A percentile compares a stretch with the other conserved stretches of the same genome.
phyloP scores from a whole-genome alignment of 78 protist species.

The Tieghemostelium lacteum region DNA sequence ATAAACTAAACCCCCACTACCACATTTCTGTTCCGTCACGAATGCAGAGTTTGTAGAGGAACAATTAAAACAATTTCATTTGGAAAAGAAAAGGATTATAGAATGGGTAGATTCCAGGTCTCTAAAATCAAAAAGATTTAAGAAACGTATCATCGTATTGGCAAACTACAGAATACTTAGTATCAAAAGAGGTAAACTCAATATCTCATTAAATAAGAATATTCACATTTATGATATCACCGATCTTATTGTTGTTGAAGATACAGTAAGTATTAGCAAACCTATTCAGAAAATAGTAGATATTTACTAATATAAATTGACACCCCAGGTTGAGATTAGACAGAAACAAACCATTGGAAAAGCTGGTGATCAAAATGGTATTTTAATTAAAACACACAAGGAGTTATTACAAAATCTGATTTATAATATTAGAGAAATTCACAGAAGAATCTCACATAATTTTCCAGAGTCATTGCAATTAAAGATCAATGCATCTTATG shows the following conservation, averaged over 20 bases:
- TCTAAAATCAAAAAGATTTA: slow-evolving; percentile 33
- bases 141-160: slow-evolving; percentile 29
- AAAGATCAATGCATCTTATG: slow-evolving; percentile 4
- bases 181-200: slow-evolving; percentile 30
- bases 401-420: slow-evolving; percentile 33
- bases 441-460: slow-evolving; percentile 14
- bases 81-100: background rate
- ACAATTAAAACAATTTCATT: background rate
- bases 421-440: background rate
- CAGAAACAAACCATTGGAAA: background rate
- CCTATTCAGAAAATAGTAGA: background rate
- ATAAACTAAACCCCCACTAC: no score
- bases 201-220: slow-evolving; percentile 23
- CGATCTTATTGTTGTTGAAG: slow-evolving; percentile 28
- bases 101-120: slow-evolving; percentile 63
- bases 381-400: slow-evolving; percentile 15
- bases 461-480: slow-evolving; percentile 7
- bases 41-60: slow-evolving; percentile 21
- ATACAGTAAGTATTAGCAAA: background rate
- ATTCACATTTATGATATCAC: slow-evolving; percentile 36
- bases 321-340: slow-evolving; percentile 19
- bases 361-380: slow-evolving; percentile 32
- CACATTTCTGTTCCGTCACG: no score
- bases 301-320: background rate
- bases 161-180: slow-evolving; percentile 21